Conservation (phyloP, 352 stramenopile species). For the Saprolegnia diclina region DNA sequence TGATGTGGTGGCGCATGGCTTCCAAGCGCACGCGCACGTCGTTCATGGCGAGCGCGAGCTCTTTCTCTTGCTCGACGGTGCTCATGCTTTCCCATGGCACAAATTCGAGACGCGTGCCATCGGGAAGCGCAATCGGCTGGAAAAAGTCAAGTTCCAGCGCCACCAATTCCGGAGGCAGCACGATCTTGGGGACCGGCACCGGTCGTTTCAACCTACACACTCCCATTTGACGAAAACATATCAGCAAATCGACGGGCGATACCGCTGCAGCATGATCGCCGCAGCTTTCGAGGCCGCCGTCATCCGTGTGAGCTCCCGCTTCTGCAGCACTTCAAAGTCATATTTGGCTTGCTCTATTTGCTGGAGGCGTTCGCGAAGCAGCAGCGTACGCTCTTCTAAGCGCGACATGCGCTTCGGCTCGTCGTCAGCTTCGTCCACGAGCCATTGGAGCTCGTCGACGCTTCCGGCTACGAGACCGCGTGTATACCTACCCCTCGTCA, state of each 20-base stretch:
- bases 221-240: neutral
- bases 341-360: conserved; percentile 1
- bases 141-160: conserved; percentile 16
- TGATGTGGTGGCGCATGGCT: conserved; percentile 14
- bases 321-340: conserved; percentile 10
- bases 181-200: neutral
- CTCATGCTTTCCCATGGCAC: conserved; percentile 11
- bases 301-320: neutral
- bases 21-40: conserved; percentile 7
- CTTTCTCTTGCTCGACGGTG: conserved; percentile 5
- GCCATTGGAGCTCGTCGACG: neutral
- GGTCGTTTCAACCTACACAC: neutral
- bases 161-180: neutral
- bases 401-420: neutral
- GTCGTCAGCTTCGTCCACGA: neutral
- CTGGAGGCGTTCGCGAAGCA: neutral
- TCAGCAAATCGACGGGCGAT: neutral
- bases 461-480: neutral
- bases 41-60: conserved; percentile 20
- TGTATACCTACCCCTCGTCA: neutral
- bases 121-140: neutral
- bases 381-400: neutral
- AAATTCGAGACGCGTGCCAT: conserved; percentile 8
- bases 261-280: conserved; percentile 1
- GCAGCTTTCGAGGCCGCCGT: neutral